Evolutionary conservation across 257 asterid genomes (phyloP).

Genomic region (Gynochthodes officinalis): DNA sequence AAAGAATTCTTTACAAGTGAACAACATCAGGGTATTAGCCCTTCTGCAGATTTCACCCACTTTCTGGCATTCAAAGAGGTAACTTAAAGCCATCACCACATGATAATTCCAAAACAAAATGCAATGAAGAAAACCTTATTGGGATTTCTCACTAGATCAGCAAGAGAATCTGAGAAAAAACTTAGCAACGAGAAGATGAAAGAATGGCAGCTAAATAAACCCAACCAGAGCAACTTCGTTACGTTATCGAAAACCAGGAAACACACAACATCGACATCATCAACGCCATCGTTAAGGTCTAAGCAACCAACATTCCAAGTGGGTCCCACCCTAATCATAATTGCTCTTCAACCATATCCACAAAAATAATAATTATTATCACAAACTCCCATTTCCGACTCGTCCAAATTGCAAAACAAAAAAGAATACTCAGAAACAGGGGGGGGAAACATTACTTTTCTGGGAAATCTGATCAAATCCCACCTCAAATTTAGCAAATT

Average conservation of each 20-base stretch:
- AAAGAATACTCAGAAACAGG: not conserved
- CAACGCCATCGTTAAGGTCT: not conserved
- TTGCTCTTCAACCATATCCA: slow-evolving; percentile 18
- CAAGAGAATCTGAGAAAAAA: not conserved
- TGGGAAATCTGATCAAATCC: slow-evolving; percentile 8
- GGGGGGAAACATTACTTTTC: not conserved
- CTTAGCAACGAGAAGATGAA: not conserved
- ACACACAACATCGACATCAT: not conserved
- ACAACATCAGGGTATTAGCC: not conserved
- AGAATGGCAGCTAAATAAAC: slow-evolving; percentile 19
- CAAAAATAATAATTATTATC: not conserved
- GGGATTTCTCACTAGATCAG: not conserved
- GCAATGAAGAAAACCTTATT: not conserved
- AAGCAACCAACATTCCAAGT: slow-evolving; percentile 2
- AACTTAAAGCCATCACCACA: not conserved
- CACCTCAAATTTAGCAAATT: slow-evolving; percentile 15
- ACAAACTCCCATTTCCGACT: not conserved
- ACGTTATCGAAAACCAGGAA: slow-evolving; percentile 18
- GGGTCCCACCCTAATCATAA: slow-evolving; percentile 31
- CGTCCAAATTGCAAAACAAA: not conserved
- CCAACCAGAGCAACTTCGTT: slow-evolving; percentile 7
- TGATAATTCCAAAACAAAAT: not conserved
- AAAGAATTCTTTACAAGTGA: not conserved
- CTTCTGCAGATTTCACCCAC: not conserved
- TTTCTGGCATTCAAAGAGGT: not conserved